Base-by-base conservation (phyloP, 2,329 filamentous ascomycete genomes). In the Penicillium digitatum region DNA sequence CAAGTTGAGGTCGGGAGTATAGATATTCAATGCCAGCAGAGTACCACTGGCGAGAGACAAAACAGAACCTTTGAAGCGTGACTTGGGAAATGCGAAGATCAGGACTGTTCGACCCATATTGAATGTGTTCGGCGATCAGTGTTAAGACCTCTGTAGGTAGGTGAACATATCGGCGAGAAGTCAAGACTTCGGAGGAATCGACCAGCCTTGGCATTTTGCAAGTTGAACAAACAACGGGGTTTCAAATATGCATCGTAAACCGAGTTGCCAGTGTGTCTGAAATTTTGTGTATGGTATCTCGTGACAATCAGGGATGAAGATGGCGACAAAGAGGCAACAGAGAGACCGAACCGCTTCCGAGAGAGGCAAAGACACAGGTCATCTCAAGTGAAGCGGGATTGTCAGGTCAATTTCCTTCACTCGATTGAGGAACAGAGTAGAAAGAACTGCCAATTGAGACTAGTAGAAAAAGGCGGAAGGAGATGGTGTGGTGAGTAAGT, bases 21-120 rank as follows among this genome's bases (percentile, higher is more conserved):
- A 87, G 77, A 12, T 73, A 69, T 0, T 73, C 67, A 9, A 84
- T 72, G 0, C 78, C 76, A 12, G 78, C 76, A 5, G 75, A 72
- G 63, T 86, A 83, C 83, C 83, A 86, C 59, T 82, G 78, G 29
- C 74, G 77, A 3, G 75, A 81, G 6, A 82, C 71, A 8, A 81
- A 71, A 62, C 80, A 82, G 65, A 81, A 82, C 3, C 75, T 74
- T 51, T 77, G 73, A 16, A 87, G 71, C 2, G 74, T 73, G 8
- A 58, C 46, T 66, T 85, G 83, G 5, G 3, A 44, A 18, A 4
- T 16, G 5, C 18, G 38, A 2, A 9, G 12, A 4, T 18, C 10
- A 10, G 22, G 3, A 6, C 26, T 27, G 5, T 1, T 2, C 35
- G 35, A 35, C 16, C 29, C 11, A 22, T 29, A n/a, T n/a, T 29